A percentile compares a stretch with the other conserved stretches of the same genome.
Evolutionary conservation across 2,329 filamentous ascomycete genomes (phyloP).

Genomic region (Cryphonectria carpinicola): DNA sequence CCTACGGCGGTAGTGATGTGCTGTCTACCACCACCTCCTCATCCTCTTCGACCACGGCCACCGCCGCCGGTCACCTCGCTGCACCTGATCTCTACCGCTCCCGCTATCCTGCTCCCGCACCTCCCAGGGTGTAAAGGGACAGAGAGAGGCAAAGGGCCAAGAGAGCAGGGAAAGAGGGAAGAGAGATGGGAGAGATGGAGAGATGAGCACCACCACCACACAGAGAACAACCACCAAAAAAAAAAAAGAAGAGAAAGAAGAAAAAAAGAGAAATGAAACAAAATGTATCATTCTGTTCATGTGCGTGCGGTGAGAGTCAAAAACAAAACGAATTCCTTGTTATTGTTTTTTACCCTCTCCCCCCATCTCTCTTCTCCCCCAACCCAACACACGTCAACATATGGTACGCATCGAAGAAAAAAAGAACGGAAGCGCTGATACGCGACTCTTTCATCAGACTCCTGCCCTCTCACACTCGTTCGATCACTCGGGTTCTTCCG

Average conservation of each 20-base stretch:
- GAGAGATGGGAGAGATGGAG: neutral
- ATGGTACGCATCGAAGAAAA: slow-evolving; percentile 2
- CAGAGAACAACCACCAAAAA: neutral
- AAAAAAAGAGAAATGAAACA: neutral
- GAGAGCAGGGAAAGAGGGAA: neutral
- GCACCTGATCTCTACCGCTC: slow-evolving; percentile 30
- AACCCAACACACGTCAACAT: neutral
- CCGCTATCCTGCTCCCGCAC: slow-evolving; percentile 29
- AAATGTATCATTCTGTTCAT: slow-evolving; percentile 12
- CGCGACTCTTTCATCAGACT: slow-evolving; percentile 59
- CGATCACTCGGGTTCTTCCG: slow-evolving; percentile 58
- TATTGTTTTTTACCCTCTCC: neutral
- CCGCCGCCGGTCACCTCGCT: slow-evolving; percentile 28
- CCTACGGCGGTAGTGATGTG: slow-evolving; percentile 26
- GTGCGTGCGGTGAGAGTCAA: slow-evolving; percentile 24
- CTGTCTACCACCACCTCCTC: slow-evolving; percentile 24
- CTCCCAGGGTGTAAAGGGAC: slow-evolving; percentile 13
- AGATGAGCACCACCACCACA: slow-evolving; percentile 2
- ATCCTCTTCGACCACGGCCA: slow-evolving; percentile 24
- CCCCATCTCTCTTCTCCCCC: neutral
- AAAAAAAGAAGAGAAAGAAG: neutral
- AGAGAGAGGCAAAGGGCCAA: neutral
- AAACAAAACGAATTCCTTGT: slow-evolving; percentile 9
- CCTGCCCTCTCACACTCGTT: slow-evolving; percentile 77
- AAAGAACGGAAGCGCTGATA: slow-evolving; percentile 48